Conservation (phyloP, 1,284 basidiomycete genomes). For the Trichosporon ovoides region DNA sequence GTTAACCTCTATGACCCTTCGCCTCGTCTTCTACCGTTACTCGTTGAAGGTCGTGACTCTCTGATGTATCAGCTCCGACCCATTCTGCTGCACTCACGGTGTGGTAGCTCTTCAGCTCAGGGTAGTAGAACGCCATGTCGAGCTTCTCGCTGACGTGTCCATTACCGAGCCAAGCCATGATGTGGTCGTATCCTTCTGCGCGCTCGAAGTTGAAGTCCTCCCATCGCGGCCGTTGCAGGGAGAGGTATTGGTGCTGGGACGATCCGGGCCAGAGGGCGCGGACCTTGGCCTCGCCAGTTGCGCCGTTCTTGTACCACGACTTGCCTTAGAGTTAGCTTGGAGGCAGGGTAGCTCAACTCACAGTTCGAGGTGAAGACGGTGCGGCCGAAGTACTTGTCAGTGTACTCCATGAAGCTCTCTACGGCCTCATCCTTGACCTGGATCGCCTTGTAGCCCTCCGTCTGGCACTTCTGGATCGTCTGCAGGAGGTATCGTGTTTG, state of each 20-base stretch:
- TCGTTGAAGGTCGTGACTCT: too few relatives aligned
- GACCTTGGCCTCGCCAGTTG: constrained; percentile 6
- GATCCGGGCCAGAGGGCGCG: constrained; percentile 26
- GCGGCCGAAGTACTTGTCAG: constrained; percentile 27
- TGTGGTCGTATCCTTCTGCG: constrained; percentile 6
- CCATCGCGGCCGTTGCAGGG: constrained; percentile 33
- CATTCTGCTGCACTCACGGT: background rate
- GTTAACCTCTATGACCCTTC: too few relatives aligned
- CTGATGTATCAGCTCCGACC: background rate
- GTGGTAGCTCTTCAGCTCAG: constrained; percentile 3
- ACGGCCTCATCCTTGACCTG: constrained; percentile 26
- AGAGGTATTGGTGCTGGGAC: constrained; percentile 19
- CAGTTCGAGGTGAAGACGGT: constrained; percentile 30
- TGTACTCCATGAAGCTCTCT: constrained; percentile 32
- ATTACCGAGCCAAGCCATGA: constrained; percentile 18
- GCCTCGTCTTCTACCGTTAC: too few relatives aligned
- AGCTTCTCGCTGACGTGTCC: constrained; percentile 10
- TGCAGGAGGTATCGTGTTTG: constrained; percentile 19
- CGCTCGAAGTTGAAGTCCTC: constrained; percentile 34
- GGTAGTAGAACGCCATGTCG: constrained; percentile 14
- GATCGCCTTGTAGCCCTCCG: constrained; percentile 21
- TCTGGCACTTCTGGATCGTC: constrained; percentile 11
- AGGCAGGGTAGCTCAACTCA: background rate
- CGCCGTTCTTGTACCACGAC: constrained; percentile 29
- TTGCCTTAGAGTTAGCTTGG: constrained; percentile 1